These are phyloP conservation scores for Sporothrix variecibatus DNA, from an alignment of 2,329 filamentous ascomycete genomes.

Conservation along the genomic window DNA sequence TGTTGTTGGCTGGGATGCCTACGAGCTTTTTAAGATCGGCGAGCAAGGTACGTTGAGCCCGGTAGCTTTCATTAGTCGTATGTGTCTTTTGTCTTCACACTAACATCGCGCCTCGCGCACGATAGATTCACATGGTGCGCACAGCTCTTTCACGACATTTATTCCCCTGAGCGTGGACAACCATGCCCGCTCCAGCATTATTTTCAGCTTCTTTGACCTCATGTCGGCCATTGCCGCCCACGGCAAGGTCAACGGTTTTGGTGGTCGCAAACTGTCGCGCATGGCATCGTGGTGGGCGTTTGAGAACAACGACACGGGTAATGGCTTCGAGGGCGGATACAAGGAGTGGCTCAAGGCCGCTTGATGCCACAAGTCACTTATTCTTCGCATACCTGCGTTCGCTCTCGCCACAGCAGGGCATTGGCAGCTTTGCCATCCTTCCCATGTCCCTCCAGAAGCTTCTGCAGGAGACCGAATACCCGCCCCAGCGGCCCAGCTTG, in stretches of 20 bases:
- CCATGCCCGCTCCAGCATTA: conserved; percentile 80
- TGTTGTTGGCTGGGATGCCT: conserved; percentile 94
- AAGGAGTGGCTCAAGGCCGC: conserved; percentile 86
- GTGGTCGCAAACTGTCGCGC: conserved; percentile 88
- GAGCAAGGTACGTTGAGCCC: conserved; percentile 68
- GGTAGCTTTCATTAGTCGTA: not conserved
- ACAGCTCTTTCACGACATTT: conserved; percentile 94
- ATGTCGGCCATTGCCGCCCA: conserved; percentile 88
- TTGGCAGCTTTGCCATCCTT: conserved; percentile 79
- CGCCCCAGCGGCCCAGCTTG: conserved; percentile 74
- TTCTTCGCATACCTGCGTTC: conserved; percentile 98
- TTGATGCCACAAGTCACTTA: conserved; percentile 88
- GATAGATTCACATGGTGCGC: conserved; percentile 84
- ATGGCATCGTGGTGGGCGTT: conserved; percentile 99
- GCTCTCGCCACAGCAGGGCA: conserved; percentile 74
- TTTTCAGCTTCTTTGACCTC: conserved; percentile 95
- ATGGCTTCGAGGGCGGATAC: conserved; percentile 94
- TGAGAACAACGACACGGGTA: conserved; percentile 81
- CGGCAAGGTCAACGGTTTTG: conserved; percentile 88
- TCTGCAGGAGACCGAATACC: conserved; percentile 90
- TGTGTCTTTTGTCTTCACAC: not conserved
- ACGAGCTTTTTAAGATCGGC: conserved; percentile 92
- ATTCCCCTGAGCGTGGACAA: conserved; percentile 92
- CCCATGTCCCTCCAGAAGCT: conserved; percentile 90
- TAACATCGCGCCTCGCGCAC: not conserved